Base-by-base conservation (phyloP, 129 eudicot species). In the Flaveria robusta region DNA sequence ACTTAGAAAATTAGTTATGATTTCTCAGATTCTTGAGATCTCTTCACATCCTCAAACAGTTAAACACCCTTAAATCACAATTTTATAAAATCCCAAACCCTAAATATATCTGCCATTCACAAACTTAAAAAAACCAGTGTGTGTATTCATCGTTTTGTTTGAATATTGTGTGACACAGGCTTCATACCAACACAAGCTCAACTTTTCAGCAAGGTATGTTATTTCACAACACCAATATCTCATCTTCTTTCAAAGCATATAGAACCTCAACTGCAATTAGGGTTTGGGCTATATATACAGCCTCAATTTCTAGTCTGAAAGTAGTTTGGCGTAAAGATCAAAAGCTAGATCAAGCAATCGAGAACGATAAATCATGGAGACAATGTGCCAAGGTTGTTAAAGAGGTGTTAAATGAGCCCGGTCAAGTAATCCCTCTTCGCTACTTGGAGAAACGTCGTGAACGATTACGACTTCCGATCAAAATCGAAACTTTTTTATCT, bases 331-430 rank as follows among this genome's bases (percentile, higher is more conserved):
- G 96, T 9, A 89, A 86, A 81, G 97, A 92, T 65, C 71, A 22
- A 1, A 82, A 81, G 23, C 91, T 92, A 39, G 97, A 92, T 72
- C 79, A 81, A 74, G 96, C 96, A 27, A 89, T 92, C 19, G 75
- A 86, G 15, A 82, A 82, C 68, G 97, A 92, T 81, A 88, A 88
- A 68, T 62, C 70, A 74, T 87, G 88, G 91, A 79, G 82, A 34
- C 88, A 75, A 54, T 83, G 87, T 50, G 83, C 88, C 6, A 81
- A 86, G 11, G 96, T 89, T 70, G 90, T 92, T n/a, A 86, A 86
- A 81, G 97, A 92, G 51, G 97, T 92, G 15, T 60, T 92, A 29
- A 92, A 92, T 66, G 93, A 89, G 54, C 97, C 97, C 3, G 86
- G 84, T 65, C 92, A 84, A 42, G 88, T 81, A 1, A 87, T 89